Conservation (phyloP, 345 rosid genomes). For the Bretschneidera sinensis region DNA sequence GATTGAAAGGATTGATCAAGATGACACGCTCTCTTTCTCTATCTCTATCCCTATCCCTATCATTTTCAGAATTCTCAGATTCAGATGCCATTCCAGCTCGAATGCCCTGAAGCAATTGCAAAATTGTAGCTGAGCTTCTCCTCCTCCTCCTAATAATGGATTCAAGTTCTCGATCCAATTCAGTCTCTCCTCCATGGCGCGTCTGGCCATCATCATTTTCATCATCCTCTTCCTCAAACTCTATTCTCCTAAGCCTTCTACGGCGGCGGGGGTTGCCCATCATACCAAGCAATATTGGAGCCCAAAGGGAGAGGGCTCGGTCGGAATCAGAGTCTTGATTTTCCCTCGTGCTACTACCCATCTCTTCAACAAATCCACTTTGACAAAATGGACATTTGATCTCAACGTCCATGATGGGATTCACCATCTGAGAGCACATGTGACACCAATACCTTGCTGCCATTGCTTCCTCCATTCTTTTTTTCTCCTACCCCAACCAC, state of each 20-base stretch:
- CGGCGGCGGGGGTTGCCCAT: slow-evolving; percentile 56
- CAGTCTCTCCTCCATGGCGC: slow-evolving; percentile 44
- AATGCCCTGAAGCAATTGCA: slow-evolving; percentile 77
- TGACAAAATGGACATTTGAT: slow-evolving; percentile 53
- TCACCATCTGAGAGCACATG: slow-evolving; percentile 48
- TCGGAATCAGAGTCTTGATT: slow-evolving; percentile 49
- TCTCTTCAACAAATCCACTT: slow-evolving; percentile 53
- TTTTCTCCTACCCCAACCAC: not conserved
- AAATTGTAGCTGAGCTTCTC: slow-evolving; percentile 63
- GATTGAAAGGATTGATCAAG: slow-evolving; percentile 48
- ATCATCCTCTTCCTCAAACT: slow-evolving; percentile 46
- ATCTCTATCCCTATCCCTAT: slow-evolving; percentile 29
- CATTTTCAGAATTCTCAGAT: slow-evolving; percentile 42
- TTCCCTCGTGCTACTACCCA: slow-evolving; percentile 17
- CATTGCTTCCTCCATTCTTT: slow-evolving; percentile 24
- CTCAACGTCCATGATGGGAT: slow-evolving; percentile 33
- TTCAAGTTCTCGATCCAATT: slow-evolving; percentile 64
- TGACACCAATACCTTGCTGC: slow-evolving; percentile 33
- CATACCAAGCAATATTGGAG: slow-evolving; percentile 81
- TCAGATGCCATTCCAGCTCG: slow-evolving; percentile 72
- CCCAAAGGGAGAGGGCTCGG: slow-evolving; percentile 75
- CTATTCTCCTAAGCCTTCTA: slow-evolving; percentile 52
- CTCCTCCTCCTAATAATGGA: slow-evolving; percentile 56
- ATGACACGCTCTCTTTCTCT: slow-evolving; percentile 36
- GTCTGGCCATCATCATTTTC: slow-evolving; percentile 34